These are phyloP conservation scores for Paratinospora sagittata DNA, from an alignment of 164 flowering plant genomes.

Conservation along the genomic window DNA sequence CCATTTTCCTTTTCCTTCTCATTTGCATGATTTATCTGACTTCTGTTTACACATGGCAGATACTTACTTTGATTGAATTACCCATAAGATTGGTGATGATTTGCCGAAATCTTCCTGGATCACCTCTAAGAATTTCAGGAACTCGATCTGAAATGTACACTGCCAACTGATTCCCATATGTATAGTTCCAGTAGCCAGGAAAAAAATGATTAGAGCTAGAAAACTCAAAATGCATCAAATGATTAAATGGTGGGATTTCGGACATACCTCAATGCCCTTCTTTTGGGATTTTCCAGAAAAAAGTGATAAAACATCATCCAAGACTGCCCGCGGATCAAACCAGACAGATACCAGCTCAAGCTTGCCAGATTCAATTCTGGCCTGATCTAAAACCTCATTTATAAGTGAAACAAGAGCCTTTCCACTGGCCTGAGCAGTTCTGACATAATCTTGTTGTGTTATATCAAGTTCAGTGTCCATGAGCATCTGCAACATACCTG, in stretches of 20 bases:
- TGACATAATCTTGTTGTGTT: conserved; percentile 85
- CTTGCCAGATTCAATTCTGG: conserved; percentile 92
- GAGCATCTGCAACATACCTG: conserved; percentile 95
- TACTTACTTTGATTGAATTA: conserved; percentile 86
- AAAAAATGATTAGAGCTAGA: conserved; percentile 5
- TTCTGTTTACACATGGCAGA: neutral
- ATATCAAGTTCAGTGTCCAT: conserved; percentile 87
- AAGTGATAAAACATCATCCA: conserved; percentile 88
- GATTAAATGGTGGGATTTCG: neutral
- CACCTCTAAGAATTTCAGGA: conserved; percentile 77
- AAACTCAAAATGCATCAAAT: neutral
- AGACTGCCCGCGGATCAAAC: conserved; percentile 67
- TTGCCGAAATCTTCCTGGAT: conserved; percentile 92
- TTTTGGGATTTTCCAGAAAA: conserved; percentile 91
- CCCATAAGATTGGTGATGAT: conserved; percentile 94
- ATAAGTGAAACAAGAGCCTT: conserved; percentile 84
- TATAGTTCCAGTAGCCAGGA: conserved; percentile 5
- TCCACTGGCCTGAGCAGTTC: conserved; percentile 92
- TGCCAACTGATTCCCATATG: conserved; percentile 55
- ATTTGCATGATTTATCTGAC: neutral
- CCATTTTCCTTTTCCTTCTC: too few relatives aligned
- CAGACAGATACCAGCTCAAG: conserved; percentile 86
- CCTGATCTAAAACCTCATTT: conserved; percentile 92
- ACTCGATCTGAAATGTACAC: conserved; percentile 76
- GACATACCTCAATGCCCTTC: conserved; percentile 79